Percentiles rank a stretch among this genome's conserved stretches.
Conservation (phyloP, 78 protist species). For the Cavenderia fasciculata region DNA sequence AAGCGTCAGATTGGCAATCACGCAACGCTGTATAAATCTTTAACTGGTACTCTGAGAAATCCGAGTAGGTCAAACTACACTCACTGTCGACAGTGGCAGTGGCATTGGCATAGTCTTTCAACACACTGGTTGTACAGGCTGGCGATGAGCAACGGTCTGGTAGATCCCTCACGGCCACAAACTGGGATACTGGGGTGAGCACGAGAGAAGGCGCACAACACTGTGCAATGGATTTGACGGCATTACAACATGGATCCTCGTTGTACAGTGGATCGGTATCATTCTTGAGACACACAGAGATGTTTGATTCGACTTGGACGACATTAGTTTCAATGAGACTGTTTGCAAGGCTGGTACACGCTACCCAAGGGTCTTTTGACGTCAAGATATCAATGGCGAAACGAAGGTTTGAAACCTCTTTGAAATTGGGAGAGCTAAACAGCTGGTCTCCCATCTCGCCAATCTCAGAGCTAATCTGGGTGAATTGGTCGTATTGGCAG, state of each 20-base stretch:
- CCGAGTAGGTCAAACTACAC: background rate
- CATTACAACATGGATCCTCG: background rate
- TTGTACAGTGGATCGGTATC: background rate
- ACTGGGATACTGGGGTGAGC: background rate
- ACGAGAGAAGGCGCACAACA: background rate
- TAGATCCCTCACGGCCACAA: background rate
- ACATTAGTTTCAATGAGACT: background rate
- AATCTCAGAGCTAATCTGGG: background rate
- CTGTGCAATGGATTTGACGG: background rate
- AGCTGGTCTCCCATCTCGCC: background rate
- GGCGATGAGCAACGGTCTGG: background rate
- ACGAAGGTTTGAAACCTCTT: background rate
- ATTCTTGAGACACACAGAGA: constrained; percentile 14
- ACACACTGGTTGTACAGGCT: background rate
- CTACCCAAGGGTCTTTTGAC: constrained; percentile 30
- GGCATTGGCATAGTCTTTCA: background rate
- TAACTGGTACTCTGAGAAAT: background rate
- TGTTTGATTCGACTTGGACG: background rate
- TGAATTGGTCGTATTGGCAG: constrained; percentile 25
- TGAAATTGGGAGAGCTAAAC: background rate
- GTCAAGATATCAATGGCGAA: constrained; percentile 44
- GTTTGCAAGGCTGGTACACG: constrained; percentile 11
- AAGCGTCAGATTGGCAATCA: background rate
- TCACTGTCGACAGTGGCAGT: constrained; percentile 16
- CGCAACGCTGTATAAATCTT: background rate